A percentile compares a stretch with the other conserved stretches of the same genome.
Conservation (phyloP, 192 early-diverging fungal species). For the Coemansia sp. region DNA sequence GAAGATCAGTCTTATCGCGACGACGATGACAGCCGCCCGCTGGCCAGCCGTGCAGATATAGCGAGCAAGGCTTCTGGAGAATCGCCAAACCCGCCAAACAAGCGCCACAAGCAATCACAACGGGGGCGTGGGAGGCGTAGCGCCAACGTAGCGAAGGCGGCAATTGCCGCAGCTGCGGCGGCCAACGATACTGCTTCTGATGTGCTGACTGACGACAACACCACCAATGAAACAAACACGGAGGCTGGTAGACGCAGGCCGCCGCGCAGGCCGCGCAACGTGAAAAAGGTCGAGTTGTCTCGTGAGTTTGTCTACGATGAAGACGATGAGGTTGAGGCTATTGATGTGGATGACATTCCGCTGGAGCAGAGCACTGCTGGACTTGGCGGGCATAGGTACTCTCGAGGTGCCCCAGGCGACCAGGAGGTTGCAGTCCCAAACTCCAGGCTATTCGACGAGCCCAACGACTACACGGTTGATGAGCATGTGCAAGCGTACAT, state of each 20-base stretch:
- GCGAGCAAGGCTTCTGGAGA: slow-evolving; percentile 1
- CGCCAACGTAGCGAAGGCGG: slow-evolving; percentile 13
- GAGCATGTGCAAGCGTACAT: slow-evolving; percentile 49
- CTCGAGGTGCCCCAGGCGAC: slow-evolving; percentile 7
- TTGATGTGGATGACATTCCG: slow-evolving; percentile 18
- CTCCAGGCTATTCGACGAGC: neutral
- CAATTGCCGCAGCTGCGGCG: slow-evolving; percentile 8
- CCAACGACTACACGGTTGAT: slow-evolving; percentile 38
- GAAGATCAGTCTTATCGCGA: neutral
- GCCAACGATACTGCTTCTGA: slow-evolving; percentile 4
- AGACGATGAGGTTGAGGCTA: slow-evolving; percentile 15
- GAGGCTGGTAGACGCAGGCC: slow-evolving; percentile 16
- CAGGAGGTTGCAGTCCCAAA: slow-evolving; percentile 29
- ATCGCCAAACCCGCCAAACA: slow-evolving; percentile 16
- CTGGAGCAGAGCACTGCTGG: slow-evolving; percentile 33
- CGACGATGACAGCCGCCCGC: slow-evolving; percentile 38
- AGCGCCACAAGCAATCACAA: slow-evolving; percentile 24
- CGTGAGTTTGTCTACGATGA: slow-evolving; percentile 47
- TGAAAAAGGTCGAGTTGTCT: slow-evolving; percentile 43
- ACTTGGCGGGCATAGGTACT: slow-evolving; percentile 7
- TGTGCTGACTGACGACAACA: slow-evolving; percentile 9
- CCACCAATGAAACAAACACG: slow-evolving; percentile 1
- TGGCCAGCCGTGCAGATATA: slow-evolving; percentile 20
- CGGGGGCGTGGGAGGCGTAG: slow-evolving; percentile 15
- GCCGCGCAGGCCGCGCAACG: slow-evolving; percentile 17